Percentiles rank a stretch among this genome's conserved stretches.
These are phyloP conservation scores for Capsicum baccatum DNA, from an alignment of 257 asterid genomes.

Conservation along the genomic window DNA sequence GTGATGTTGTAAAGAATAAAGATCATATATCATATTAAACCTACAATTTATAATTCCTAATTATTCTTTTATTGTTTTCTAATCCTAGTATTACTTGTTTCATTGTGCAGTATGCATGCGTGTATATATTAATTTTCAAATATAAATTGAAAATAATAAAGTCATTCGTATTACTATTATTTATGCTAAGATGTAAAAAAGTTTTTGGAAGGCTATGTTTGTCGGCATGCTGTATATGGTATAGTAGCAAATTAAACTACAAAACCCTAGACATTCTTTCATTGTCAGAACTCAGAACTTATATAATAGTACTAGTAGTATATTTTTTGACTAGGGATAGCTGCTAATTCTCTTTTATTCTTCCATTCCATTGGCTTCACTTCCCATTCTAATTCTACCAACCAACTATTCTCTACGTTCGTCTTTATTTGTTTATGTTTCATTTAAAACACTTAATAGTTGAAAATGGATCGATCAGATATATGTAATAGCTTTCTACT, in stretches of 20 bases:
- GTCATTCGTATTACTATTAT: neutral
- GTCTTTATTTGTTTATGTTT: too few relatives aligned
- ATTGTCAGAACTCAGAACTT: slow-evolving; percentile 18
- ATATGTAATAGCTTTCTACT: too few relatives aligned
- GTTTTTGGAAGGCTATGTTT: slow-evolving; percentile 34
- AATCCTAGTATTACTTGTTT: neutral
- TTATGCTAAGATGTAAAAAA: neutral
- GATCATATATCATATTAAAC: neutral
- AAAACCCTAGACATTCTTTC: slow-evolving; percentile 29
- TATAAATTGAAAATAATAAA: neutral
- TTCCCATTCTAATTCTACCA: neutral
- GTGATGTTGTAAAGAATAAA: neutral
- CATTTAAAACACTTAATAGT: too few relatives aligned
- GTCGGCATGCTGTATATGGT: slow-evolving; percentile 27
- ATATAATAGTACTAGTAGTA: neutral
- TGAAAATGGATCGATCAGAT: too few relatives aligned
- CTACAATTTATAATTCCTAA: neutral
- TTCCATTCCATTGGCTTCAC: slow-evolving; percentile 38
- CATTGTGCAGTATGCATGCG: slow-evolving; percentile 44
- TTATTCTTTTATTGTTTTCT: neutral
- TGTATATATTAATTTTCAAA: slow-evolving; percentile 34
- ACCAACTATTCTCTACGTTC: too few relatives aligned
- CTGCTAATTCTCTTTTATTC: slow-evolving; percentile 31
- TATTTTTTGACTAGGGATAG: slow-evolving; percentile 31
- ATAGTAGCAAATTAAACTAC: neutral